phyloP scores from a whole-genome alignment of 2,329 filamentous ascomycete genomes.

The Botrytis aclada region DNA sequence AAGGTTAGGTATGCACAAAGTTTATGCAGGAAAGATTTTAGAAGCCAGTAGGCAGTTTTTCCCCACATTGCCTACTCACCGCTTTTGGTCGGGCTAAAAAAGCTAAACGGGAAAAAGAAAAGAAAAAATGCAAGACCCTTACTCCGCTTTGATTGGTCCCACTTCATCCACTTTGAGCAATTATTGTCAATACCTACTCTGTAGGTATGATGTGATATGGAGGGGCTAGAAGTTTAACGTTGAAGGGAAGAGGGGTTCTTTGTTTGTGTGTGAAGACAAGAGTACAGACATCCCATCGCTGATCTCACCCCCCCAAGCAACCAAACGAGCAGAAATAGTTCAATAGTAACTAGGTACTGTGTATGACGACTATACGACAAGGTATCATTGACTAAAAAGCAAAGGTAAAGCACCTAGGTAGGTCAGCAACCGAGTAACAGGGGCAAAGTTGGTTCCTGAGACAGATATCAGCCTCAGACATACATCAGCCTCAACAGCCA shows the following conservation, averaged over 20 bases:
- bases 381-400: neutral
- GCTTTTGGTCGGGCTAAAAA: neutral
- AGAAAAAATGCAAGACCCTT: neutral
- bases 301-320: no score
- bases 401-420: neutral
- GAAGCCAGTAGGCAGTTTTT: neutral
- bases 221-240: conserved; percentile 4
- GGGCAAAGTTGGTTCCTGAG: neutral
- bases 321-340: neutral
- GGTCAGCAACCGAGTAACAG: neutral
- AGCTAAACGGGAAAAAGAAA: neutral
- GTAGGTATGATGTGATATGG: neutral
- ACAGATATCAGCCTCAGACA: neutral
- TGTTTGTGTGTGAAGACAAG: neutral
- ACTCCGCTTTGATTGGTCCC: neutral
- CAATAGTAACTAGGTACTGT: neutral
- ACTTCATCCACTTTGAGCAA: neutral
- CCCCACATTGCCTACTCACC: neutral
- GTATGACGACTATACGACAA: neutral
- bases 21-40: neutral
- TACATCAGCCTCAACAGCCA: neutral
- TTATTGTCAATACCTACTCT: neutral
- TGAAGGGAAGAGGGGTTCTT: neutral
- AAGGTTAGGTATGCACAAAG: neutral
- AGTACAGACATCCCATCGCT: neutral